Conservation (phyloP, 495 filamentous ascomycete species). For the Amorphotheca resinae region DNA sequence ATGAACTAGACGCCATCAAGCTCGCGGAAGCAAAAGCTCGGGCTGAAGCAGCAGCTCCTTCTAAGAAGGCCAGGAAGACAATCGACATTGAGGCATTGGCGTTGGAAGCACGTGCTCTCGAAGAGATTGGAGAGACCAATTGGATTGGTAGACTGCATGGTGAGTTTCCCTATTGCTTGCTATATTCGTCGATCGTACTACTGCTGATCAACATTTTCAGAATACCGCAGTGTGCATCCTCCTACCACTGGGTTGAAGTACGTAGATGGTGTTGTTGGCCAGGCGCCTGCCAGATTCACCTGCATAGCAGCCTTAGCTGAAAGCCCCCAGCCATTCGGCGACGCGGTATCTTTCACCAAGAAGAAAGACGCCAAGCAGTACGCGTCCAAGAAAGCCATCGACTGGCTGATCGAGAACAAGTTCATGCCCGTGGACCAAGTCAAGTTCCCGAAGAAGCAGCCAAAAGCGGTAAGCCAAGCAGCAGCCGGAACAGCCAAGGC, state of each 20-base stretch:
- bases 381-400: slow-evolving; percentile 7
- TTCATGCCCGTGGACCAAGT: slow-evolving; percentile 15
- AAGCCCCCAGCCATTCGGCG: background rate
- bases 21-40: background rate
- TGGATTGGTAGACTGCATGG: slow-evolving; percentile 15
- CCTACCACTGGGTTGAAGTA: slow-evolving; percentile 2
- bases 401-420: slow-evolving; percentile 12
- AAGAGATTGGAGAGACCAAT: slow-evolving; percentile 14
- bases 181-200: background rate
- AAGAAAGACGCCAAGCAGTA: slow-evolving; percentile 9
- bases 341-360: slow-evolving; percentile 1
- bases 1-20: background rate
- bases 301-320: slow-evolving; percentile 1
- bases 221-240: slow-evolving; percentile 15
- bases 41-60: background rate
- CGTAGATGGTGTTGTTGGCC: background rate
- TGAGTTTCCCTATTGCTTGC: background rate
- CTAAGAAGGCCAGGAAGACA: background rate
- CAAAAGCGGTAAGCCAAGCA: background rate
- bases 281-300: background rate
- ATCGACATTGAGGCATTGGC: slow-evolving; percentile 12
- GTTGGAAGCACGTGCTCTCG: slow-evolving; percentile 1
- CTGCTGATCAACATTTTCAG: slow-evolving; percentile 1
- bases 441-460: slow-evolving; percentile 10
- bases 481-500: background rate